Evolutionary conservation across 2,329 filamentous ascomycete genomes (phyloP).

Genomic region (Aspergillus fijiensis): DNA sequence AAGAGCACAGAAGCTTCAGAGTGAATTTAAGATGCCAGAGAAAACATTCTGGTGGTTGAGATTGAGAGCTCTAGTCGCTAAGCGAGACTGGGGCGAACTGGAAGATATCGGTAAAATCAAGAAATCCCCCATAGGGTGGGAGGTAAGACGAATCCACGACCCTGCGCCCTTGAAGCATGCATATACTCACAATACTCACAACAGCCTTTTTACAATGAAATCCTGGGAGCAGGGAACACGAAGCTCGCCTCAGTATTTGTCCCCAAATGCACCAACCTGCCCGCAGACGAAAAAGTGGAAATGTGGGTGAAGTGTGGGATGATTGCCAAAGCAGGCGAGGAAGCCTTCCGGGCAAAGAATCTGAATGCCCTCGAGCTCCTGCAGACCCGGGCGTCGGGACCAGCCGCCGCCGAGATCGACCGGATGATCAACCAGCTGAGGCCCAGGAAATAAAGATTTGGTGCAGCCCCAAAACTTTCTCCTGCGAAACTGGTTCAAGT

Average conservation of each 20-base stretch:
- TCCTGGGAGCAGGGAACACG: constrained; percentile 83
- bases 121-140: constrained; percentile 95
- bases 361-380: constrained; percentile 71
- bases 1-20: constrained; percentile 81
- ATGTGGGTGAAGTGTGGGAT: constrained; percentile 98
- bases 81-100: constrained; percentile 87
- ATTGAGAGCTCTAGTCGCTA: constrained; percentile 82
- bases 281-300: constrained; percentile 68
- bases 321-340: constrained; percentile 84
- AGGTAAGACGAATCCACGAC: constrained; percentile 60
- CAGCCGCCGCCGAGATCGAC: constrained; percentile 76
- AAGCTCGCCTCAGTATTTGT: constrained; percentile 81
- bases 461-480: constrained; percentile 10
- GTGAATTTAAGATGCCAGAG: constrained; percentile 89
- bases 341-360: constrained; percentile 81
- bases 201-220: constrained; percentile 87
- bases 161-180: constrained; percentile 14
- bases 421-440: constrained; percentile 62
- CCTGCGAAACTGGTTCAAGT: constrained; percentile 34
- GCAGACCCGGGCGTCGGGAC: constrained; percentile 69
- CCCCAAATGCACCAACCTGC: constrained; percentile 75
- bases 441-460: constrained; percentile 41
- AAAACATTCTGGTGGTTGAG: constrained; percentile 86
- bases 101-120: constrained; percentile 74
- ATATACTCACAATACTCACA: constrained; percentile 30